Base-by-base conservation (phyloP, 306 rosid species). In the Cajanus cajan region DNA sequence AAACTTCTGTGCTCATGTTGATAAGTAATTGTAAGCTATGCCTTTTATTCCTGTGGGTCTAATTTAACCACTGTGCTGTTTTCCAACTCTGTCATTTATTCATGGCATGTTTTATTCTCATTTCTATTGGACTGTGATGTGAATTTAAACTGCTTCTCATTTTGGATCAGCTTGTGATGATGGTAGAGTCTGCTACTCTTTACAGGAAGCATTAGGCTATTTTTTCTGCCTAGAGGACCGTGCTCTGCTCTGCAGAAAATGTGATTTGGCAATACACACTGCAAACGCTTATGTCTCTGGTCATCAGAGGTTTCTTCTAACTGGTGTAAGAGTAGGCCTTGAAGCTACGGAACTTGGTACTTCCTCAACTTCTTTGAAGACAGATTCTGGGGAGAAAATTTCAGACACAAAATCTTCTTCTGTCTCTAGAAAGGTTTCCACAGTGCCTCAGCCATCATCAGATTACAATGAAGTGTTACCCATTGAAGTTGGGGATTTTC, bases 171-270 rank as follows among this genome's bases (percentile, higher is more conserved):
- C 54, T 75, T 80, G 31, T 81, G 64, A 45, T 85, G 64, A 61
- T 79, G 82, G 22, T 77, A 57, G 65, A 33, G 14, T 79, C 40
- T 82, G 47, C 78, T 59, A 47, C 84, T 63, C 13, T 65, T 84
- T 33, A 76, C 95, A 93, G 97, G 97, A 93, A 76, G 70, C 87
- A 2, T 77, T 88, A 73, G 98, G 98, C 68, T 90, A 90, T 81
- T 91, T 93, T 89, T 93, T 93, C 82, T 93, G 97, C 73, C 76
- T 93, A 41, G 98, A 93, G 86, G 97, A 93, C 78, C 93, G 98
- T 33, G 98, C 98, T 51, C 79, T 93, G 70, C 83, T 93, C 36
- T 93, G 98, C 86, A 78, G 96, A 74, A 93, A 90, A 55, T 93
- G 98, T 45, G 98, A 93, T 72, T 85, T 91, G 65, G 91, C 91